Evolutionary conservation across 768 basidiomycete species (phyloP).

Genomic region (Cyclocybe cylindracea): DNA sequence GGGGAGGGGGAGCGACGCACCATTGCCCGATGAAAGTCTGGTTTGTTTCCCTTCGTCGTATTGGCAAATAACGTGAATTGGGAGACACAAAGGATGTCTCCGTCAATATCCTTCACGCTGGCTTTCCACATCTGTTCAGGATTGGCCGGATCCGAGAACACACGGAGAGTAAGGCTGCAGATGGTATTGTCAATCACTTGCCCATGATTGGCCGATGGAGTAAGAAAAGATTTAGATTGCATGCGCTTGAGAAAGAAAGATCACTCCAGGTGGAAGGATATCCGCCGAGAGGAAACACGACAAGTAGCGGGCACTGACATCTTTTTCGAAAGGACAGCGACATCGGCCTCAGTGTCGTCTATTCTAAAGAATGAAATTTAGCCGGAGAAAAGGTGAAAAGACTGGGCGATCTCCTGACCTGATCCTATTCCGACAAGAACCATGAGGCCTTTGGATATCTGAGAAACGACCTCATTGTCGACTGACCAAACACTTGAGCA

Average conservation of each 20-base stretch:
- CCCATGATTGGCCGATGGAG: not conserved
- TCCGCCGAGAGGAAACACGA: conserved; percentile 11
- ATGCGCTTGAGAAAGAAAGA: conserved; percentile 1
- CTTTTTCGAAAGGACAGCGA: conserved; percentile 75
- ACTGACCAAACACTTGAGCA: conserved; percentile 46
- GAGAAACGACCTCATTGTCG: conserved; percentile 75
- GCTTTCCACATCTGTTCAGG: conserved; percentile 80
- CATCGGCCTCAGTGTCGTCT: conserved; percentile 84
- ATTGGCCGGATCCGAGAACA: conserved; percentile 63
- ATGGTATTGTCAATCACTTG: conserved; percentile 7
- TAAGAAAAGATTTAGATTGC: conserved; percentile 1
- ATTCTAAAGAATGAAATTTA: conserved; percentile 25
- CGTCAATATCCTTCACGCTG: conserved; percentile 84
- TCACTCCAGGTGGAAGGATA: conserved; percentile 8
- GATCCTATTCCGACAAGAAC: conserved; percentile 87
- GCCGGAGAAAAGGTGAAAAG: not conserved
- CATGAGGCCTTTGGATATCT: conserved; percentile 84
- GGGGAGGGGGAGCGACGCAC: conserved; percentile 38
- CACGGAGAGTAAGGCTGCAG: conserved; percentile 66
- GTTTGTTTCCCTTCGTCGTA: conserved; percentile 85
- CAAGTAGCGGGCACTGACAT: conserved; percentile 51
- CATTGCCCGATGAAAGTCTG: conserved; percentile 94
- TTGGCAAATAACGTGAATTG: conserved; percentile 92
- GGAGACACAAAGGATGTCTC: conserved; percentile 91
- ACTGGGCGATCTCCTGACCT: conserved; percentile 46